Evolutionary conservation across 2,329 filamentous ascomycete species (phyloP).

Genomic region (Hypoxylon rubiginosum): DNA sequence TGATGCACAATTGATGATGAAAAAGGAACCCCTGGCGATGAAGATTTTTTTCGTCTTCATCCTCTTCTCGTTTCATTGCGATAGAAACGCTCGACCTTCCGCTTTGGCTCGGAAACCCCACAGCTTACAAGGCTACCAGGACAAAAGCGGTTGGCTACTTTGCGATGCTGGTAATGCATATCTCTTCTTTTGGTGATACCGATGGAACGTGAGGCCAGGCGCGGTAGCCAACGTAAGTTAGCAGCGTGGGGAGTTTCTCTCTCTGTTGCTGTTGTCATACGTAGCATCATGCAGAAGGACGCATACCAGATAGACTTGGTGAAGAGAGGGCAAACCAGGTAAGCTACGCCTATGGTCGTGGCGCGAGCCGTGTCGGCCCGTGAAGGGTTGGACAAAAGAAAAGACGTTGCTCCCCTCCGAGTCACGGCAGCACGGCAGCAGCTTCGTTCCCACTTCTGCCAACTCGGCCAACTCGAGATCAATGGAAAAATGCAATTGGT

Average conservation of each 20-base stretch:
- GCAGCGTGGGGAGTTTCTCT: constrained; percentile 13
- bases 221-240: constrained; percentile 21
- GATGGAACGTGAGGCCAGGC: constrained; percentile 33
- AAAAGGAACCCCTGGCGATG: constrained; percentile 22
- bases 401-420: constrained; percentile 12
- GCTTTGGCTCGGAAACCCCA: constrained; percentile 38
- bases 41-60: constrained; percentile 7
- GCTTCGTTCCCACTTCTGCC: constrained; percentile 22
- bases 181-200: constrained; percentile 11
- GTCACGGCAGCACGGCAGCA: constrained; percentile 17
- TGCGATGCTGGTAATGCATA: constrained; percentile 33
- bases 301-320: constrained; percentile 17
- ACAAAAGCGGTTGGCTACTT: constrained; percentile 20
- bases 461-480: constrained; percentile 29
- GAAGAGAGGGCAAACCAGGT: constrained; percentile 2
- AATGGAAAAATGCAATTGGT: constrained; percentile 4
- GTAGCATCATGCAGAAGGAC: constrained; percentile 16
- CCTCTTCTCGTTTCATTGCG: constrained; percentile 20
- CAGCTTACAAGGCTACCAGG: constrained; percentile 38
- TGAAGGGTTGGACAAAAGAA: constrained; percentile 13
- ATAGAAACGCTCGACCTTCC: constrained; percentile 39
- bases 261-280: constrained; percentile 30
- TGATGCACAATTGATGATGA: constrained; percentile 30
- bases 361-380: constrained; percentile 25
- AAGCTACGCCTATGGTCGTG: constrained; percentile 8